phyloP scores from a whole-genome alignment of 495 filamentous ascomycete genomes.

The Xylaria nigripes region DNA sequence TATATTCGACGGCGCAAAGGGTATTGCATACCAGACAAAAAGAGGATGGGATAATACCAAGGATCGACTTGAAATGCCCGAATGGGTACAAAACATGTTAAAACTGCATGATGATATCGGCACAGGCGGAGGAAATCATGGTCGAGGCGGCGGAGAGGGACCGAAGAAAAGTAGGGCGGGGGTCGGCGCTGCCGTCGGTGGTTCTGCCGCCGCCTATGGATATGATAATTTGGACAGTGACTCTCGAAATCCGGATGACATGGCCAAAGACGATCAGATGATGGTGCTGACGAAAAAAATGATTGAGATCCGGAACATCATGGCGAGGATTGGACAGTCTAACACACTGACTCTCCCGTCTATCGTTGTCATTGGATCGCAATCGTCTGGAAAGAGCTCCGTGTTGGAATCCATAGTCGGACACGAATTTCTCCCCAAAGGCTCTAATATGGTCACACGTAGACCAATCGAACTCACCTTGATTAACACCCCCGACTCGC shows the following conservation, averaged over 20 bases:
- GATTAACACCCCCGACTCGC: slow-evolving; percentile 85
- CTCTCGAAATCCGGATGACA: slow-evolving; percentile 46
- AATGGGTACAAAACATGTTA: slow-evolving; percentile 78
- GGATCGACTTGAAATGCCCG: slow-evolving; percentile 64
- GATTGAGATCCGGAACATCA: slow-evolving; percentile 93
- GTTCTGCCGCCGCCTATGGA: slow-evolving; percentile 67
- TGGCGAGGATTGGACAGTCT: slow-evolving; percentile 86
- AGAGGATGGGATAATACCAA: slow-evolving; percentile 79
- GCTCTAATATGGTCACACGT: slow-evolving; percentile 95
- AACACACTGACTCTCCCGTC: slow-evolving; percentile 79
- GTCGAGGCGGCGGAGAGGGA: slow-evolving; percentile 40
- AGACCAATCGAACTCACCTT: slow-evolving; percentile 94
- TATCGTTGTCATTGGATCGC: slow-evolving; percentile 96
- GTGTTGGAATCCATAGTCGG: slow-evolving; percentile 96
- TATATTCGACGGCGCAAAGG: slow-evolving; percentile 60
- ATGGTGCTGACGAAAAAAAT: slow-evolving; percentile 98
- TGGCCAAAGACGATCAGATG: slow-evolving; percentile 93
- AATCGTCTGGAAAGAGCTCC: slow-evolving; percentile 97
- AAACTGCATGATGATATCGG: slow-evolving; percentile 46
- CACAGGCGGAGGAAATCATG: slow-evolving; percentile 30
- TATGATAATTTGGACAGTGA: slow-evolving; percentile 71
- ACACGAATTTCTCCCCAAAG: slow-evolving; percentile 96
- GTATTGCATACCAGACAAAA: slow-evolving; percentile 68
- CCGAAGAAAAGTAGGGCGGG: slow-evolving; percentile 57
- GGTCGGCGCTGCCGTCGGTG: slow-evolving; percentile 48